A percentile compares a stretch with the other conserved stretches of the same genome.
These are phyloP conservation scores for Marvania coccoides DNA, from an alignment of 139 green algal genomes.

Conservation along the genomic window DNA sequence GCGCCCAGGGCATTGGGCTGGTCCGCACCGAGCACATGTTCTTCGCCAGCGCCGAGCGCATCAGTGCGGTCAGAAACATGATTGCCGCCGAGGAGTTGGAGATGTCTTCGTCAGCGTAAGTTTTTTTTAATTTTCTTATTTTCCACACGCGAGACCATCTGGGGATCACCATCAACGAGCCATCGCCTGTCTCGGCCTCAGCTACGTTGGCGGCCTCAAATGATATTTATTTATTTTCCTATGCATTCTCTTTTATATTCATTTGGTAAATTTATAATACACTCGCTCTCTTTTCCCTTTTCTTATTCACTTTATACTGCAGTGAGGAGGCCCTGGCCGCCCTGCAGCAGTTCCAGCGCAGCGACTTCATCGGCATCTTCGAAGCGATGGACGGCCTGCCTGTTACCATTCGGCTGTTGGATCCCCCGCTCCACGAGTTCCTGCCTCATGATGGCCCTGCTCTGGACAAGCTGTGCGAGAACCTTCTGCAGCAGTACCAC, in stretches of 20 bases:
- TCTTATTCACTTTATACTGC: no score
- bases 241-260: no score
- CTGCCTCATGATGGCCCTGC: slow-evolving; percentile 58
- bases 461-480: slow-evolving; percentile 41
- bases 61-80: slow-evolving; percentile 76
- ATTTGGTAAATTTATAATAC: no score
- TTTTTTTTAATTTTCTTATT: neutral
- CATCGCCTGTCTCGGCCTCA: no score
- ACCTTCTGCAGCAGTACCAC: slow-evolving; percentile 44
- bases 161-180: no score
- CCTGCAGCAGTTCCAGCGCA: slow-evolving; percentile 62
- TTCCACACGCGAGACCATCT: no score
- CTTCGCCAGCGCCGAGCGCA: slow-evolving; percentile 71
- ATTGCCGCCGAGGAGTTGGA: slow-evolving; percentile 68
- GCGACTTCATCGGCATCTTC: slow-evolving; percentile 83
- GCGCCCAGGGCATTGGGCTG: slow-evolving; percentile 81
- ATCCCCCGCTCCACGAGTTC: slow-evolving; percentile 94
- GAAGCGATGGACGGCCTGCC: slow-evolving; percentile 74
- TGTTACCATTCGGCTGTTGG: slow-evolving; percentile 86
- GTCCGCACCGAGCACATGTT: slow-evolving; percentile 93
- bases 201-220: no score
- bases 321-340: slow-evolving; percentile 62
- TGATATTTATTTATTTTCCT: no score
- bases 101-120: neutral
- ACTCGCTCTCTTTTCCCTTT: no score